phyloP scores from a whole-genome alignment of 768 basidiomycete genomes.

The Leccinum variicolor region DNA sequence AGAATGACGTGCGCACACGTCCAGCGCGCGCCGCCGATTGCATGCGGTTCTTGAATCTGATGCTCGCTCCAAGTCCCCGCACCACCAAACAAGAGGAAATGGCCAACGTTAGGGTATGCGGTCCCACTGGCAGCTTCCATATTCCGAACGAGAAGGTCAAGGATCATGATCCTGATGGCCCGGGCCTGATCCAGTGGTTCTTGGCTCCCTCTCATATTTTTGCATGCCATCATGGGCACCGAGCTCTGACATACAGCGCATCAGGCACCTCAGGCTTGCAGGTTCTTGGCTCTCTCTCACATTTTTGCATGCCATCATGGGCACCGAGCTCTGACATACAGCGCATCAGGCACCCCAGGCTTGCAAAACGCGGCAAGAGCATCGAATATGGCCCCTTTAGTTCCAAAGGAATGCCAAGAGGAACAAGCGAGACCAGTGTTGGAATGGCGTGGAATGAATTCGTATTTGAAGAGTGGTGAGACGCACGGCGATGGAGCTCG shows the following conservation, averaged over 20 bases:
- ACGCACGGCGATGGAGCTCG: conserved; percentile 73
- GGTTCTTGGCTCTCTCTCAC: too few species aligned
- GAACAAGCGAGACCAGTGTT: conserved; percentile 73
- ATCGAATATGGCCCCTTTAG: conserved; percentile 81
- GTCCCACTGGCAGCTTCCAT: conserved; percentile 58
- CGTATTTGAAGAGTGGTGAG: conserved; percentile 66
- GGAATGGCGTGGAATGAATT: conserved; percentile 74
- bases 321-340: conserved; percentile 45
- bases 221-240: too few species aligned
- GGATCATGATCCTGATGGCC: conserved; percentile 71
- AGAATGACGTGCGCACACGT: conserved; percentile 82
- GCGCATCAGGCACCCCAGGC: conserved; percentile 63
- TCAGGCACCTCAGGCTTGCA: too few species aligned
- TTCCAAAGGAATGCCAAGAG: conserved; percentile 78
- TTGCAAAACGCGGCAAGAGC: conserved; percentile 80
- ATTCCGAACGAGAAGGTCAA: conserved; percentile 79
- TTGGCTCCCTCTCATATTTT: conserved; percentile 54
- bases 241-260: too few species aligned
- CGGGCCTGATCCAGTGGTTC: conserved; percentile 58
- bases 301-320: too few species aligned
- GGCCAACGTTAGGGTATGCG: conserved; percentile 79
- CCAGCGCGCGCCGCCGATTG: conserved; percentile 59
- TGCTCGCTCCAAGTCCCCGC: conserved; percentile 52
- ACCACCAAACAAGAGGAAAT: conserved; percentile 80
- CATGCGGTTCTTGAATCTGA: conserved; percentile 75